Evolutionary conservation across 2,329 filamentous ascomycete species (phyloP), one percentile per base, ranked within the genome.

Genomic region (Zarea fungicola): DNA sequence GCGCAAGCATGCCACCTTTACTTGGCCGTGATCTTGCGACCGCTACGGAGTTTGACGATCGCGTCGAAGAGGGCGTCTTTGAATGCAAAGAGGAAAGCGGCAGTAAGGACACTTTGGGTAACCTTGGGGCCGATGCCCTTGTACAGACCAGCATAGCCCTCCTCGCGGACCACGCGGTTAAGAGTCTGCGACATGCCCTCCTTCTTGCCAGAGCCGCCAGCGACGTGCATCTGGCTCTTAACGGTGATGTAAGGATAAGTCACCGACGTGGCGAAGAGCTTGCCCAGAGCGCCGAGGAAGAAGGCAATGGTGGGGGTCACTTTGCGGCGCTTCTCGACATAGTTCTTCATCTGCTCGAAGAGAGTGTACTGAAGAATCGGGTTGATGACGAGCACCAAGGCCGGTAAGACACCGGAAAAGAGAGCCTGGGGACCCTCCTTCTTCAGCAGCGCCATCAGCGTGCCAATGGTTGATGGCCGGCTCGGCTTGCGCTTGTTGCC

Each of bases 221-320:
- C 89, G 53, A 99, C 89, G 67, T 99, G 93, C 83, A 96, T 96
- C 65, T 89, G 83, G 70, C 90, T 95, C 83, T 99, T 99, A 61
- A 99, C 87, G 5, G 93, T 99, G 66, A 99, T 97, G 66, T 99
- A 99, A 10, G 93, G 93, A 68, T 99, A 99, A 6, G 93, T 99
- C 61, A 97, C 87, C 53, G 78, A 83, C 3, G 93, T 99, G 21
- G 93, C 93, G 53, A 96, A 84, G 55, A 99, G 77, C 78, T 99
- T 99, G 68, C 93, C 91, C 26, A 97, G 65, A 2, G 93, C 93
- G 54, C 93, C 93, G 3, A 99, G 77, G 63, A 93, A 81, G 68
- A 99, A 99, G 42, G 89, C 90, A 57, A 95, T 81, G 48, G 82
- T 85, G 1, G 92, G 89, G 0, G 89, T 95, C 50, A 97, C 80